phyloP scores from a whole-genome alignment of 805 yeast genomes.

The Scheffersomyces stipitis region DNA sequence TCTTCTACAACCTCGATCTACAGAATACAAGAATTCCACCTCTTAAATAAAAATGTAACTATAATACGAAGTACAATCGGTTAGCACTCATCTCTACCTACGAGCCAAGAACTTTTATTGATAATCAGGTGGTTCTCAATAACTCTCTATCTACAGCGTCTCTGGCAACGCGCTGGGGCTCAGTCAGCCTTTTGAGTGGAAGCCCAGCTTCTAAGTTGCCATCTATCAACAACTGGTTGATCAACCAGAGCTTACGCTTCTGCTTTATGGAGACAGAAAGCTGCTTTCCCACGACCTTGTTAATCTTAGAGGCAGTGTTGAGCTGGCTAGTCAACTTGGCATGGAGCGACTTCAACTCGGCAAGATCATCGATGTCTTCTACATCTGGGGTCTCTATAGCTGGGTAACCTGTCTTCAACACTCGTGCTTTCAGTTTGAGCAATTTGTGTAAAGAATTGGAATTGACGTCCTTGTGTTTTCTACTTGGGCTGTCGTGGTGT shows the following conservation, averaged over 20 bases:
- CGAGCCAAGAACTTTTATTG: too few species aligned
- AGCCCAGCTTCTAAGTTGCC: constrained; percentile 40
- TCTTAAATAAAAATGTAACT: too few species aligned
- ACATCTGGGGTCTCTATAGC: constrained; percentile 9
- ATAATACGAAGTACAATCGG: too few species aligned
- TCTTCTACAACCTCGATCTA: too few species aligned
- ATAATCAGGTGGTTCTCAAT: too few species aligned
- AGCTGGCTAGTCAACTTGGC: constrained; percentile 29
- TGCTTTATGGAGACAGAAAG: constrained; percentile 24
- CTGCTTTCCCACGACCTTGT: constrained; percentile 32
- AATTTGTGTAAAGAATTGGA: constrained; percentile 5
- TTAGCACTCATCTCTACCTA: too few species aligned
- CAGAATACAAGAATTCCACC: too few species aligned
- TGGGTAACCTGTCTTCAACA: constrained; percentile 1
- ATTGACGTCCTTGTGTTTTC: constrained; percentile 1
- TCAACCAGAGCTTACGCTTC: constrained; percentile 38
- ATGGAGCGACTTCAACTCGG: constrained; percentile 20
- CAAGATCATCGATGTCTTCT: constrained; percentile 11
- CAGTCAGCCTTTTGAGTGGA: constrained; percentile 19
- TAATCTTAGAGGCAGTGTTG: constrained; percentile 39
- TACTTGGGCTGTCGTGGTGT: constrained; percentile 1
- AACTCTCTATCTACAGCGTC: constrained; percentile 17
- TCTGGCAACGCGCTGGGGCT: constrained; percentile 11
- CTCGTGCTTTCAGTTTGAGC: constrained; percentile 7
- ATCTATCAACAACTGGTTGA: constrained; percentile 45